Evolutionary conservation across 768 basidiomycete species (phyloP).

Genomic region (Mycena filopes): DNA sequence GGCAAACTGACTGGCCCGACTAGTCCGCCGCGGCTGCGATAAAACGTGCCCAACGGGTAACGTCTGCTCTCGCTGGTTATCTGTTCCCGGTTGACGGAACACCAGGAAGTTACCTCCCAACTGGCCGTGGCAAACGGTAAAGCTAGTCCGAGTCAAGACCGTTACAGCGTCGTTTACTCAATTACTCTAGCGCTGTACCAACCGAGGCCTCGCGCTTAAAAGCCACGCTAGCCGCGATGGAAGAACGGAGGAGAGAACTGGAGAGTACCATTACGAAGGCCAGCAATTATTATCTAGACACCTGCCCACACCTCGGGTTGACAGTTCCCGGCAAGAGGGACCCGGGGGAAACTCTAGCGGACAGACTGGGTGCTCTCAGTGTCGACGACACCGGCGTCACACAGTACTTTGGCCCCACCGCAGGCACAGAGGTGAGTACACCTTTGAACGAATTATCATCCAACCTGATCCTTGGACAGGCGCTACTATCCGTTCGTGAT

Average conservation of each 20-base stretch:
- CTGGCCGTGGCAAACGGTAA: slow-evolving; percentile 13
- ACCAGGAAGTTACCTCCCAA: slow-evolving; percentile 15
- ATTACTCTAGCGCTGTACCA: slow-evolving; percentile 11
- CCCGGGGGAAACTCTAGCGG: background rate
- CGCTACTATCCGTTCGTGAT: too few relatives aligned
- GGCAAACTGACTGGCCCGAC: background rate
- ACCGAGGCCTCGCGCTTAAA: slow-evolving; percentile 8
- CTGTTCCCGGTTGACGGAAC: too few relatives aligned
- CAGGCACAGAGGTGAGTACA: slow-evolving; percentile 22
- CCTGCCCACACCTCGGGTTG: slow-evolving; percentile 10
- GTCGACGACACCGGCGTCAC: background rate
- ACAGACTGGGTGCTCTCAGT: slow-evolving; percentile 14
- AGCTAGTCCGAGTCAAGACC: background rate
- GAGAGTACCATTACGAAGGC: slow-evolving; percentile 5
- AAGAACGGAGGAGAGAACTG: slow-evolving; percentile 10
- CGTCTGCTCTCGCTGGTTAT: too few relatives aligned
- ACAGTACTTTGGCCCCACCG: slow-evolving; percentile 19
- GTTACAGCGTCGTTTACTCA: background rate
- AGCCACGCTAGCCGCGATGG: background rate
- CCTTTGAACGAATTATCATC: too few relatives aligned
- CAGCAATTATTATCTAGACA: background rate
- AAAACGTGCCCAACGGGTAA: slow-evolving; percentile 18
- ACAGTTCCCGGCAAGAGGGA: background rate
- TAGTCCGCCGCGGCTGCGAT: slow-evolving; percentile 19
- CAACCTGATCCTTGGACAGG: too few relatives aligned